phyloP scores from a whole-genome alignment of 495 filamentous ascomycete species.

The Daldinia childiae region DNA sequence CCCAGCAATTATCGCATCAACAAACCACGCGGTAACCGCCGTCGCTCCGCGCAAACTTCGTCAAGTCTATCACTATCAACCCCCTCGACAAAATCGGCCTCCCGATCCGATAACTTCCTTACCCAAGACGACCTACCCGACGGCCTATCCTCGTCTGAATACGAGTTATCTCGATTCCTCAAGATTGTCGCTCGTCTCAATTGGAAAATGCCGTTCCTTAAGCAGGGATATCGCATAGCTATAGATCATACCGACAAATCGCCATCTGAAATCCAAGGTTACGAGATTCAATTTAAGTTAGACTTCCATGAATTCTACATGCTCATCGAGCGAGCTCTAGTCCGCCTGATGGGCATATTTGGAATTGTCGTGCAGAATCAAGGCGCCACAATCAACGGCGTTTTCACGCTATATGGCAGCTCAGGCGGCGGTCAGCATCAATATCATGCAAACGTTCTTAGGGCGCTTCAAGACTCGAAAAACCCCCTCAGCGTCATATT shows the following conservation, averaged over 20 bases:
- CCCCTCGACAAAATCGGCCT: not conserved
- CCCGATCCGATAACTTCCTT: not conserved
- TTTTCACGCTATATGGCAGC: constrained; percentile 1
- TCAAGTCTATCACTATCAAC: not conserved
- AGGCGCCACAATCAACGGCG: constrained; percentile 14
- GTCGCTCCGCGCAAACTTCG: not conserved
- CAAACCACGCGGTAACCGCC: not conserved
- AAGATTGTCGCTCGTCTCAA: constrained; percentile 66
- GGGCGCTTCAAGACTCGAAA: constrained; percentile 57
- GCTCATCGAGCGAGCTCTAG: constrained; percentile 69
- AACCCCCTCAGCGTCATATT: constrained; percentile 64
- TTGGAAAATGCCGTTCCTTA: constrained; percentile 69
- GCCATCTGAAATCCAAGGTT: constrained; percentile 48
- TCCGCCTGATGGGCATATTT: constrained; percentile 67
- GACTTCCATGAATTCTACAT: constrained; percentile 78
- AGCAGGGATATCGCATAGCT: constrained; percentile 60
- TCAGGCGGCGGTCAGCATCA: constrained; percentile 50
- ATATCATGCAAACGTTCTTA: constrained; percentile 72
- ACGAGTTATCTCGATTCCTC: constrained; percentile 62
- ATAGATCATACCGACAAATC: constrained; percentile 45
- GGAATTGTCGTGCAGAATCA: constrained; percentile 56
- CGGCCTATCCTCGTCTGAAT: constrained; percentile 39
- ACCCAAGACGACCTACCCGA: not conserved
- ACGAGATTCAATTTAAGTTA: constrained; percentile 72
- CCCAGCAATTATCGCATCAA: not conserved